These are phyloP conservation scores for Pyrus pyrifolia DNA, from an alignment of 306 rosid species.

Conservation along the genomic window DNA sequence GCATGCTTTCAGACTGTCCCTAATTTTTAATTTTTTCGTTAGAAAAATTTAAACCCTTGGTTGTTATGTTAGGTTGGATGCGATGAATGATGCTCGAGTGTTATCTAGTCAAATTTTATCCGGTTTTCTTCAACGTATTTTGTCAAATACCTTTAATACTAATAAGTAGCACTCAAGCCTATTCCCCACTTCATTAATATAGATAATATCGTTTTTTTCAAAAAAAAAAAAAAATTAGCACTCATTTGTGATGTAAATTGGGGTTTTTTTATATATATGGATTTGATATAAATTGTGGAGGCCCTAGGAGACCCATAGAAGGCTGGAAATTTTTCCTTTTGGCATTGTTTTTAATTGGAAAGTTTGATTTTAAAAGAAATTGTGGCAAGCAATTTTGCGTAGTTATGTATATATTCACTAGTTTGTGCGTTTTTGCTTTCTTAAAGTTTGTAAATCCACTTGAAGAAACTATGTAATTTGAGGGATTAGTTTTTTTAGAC, in stretches of 20 bases:
- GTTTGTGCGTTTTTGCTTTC: not conserved
- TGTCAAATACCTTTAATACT: too few species aligned
- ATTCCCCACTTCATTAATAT: too few species aligned
- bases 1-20: not conserved
- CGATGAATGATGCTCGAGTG: not conserved
- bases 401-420: not conserved
- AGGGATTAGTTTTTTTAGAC: not conserved
- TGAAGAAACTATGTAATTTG: not conserved
- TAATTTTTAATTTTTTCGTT: not conserved
- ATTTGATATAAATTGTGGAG: not conserved
- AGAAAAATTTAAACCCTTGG: not conserved
- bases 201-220: too few species aligned
- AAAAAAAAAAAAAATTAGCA: too few species aligned
- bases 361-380: not conserved
- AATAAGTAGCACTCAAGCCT: too few species aligned
- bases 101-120: not conserved
- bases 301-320: too few species aligned
- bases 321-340: not conserved
- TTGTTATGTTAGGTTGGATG: slow-evolving; percentile 5
- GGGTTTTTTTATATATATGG: not conserved
- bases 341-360: not conserved
- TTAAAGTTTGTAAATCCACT: not conserved
- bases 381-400: not conserved
- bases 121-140: not conserved
- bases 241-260: too few species aligned